Conservation (phyloP, 192 early-diverging fungal species). For the Backusella parvicylindrica region DNA sequence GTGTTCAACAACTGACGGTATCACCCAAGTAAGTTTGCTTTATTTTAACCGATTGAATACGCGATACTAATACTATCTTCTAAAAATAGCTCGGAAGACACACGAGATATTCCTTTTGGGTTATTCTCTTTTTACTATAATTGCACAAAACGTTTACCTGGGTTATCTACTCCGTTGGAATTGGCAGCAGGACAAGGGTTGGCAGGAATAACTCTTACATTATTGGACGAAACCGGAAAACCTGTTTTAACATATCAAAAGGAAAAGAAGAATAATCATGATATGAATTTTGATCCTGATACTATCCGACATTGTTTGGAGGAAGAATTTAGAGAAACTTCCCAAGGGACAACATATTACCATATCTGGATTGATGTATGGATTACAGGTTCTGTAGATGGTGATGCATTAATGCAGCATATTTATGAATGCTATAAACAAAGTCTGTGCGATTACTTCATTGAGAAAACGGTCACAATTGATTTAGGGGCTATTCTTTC, state of each 20-base stretch:
- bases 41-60: neutral
- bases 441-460: constrained; percentile 51
- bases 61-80: neutral
- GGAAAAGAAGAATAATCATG: neutral
- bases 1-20: neutral
- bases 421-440: constrained; percentile 51
- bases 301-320: constrained; percentile 13
- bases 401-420: constrained; percentile 35
- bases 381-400: constrained; percentile 43
- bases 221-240: constrained; percentile 34
- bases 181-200: constrained; percentile 45
- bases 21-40: neutral
- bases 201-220: constrained; percentile 49
- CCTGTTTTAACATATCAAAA: constrained; percentile 37
- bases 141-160: constrained; percentile 23
- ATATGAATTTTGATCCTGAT: constrained; percentile 7
- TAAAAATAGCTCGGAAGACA: neutral
- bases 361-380: constrained; percentile 46
- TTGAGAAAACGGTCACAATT: constrained; percentile 23
- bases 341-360: constrained; percentile 16
- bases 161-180: constrained; percentile 35
- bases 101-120: constrained; percentile 14
- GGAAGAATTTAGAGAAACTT: constrained; percentile 21
- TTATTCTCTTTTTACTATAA: constrained; percentile 54
- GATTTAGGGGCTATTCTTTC: neutral